phyloP scores from a whole-genome alignment of 768 basidiomycete species.

The Mycena alexandri region DNA sequence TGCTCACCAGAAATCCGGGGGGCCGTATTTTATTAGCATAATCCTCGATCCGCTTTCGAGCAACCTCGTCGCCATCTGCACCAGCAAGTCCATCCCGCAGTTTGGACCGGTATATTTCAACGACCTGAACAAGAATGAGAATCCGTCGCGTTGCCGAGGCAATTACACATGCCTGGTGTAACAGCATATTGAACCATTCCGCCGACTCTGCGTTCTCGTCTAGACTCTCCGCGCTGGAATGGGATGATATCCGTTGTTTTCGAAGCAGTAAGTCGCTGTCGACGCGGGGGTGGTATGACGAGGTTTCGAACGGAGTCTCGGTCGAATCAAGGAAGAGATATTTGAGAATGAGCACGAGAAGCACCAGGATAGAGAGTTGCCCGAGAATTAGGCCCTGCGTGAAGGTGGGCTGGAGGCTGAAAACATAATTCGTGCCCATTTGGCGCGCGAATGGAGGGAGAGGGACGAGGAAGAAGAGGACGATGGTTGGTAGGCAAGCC shows the following conservation, averaged over 20 bases:
- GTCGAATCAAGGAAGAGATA: slow-evolving; percentile 95
- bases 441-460: no score
- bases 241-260: slow-evolving; percentile 48
- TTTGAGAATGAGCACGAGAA: slow-evolving; percentile 86
- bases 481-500: slow-evolving; percentile 40
- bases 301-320: slow-evolving; percentile 64
- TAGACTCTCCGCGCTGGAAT: slow-evolving; percentile 41
- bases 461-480: no score
- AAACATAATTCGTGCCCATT: slow-evolving; percentile 71
- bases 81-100: slow-evolving; percentile 78
- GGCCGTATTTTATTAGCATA: slow-evolving; percentile 87
- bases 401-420: slow-evolving; percentile 89
- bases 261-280: slow-evolving; percentile 61
- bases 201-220: slow-evolving; percentile 71
- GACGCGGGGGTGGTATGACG: slow-evolving; percentile 71
- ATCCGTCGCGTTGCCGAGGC: slow-evolving; percentile 18
- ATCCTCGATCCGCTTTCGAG: slow-evolving; percentile 81
- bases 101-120: slow-evolving; percentile 82
- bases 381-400: slow-evolving; percentile 95
- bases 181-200: slow-evolving; percentile 91
- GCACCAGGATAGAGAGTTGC: slow-evolving; percentile 87
- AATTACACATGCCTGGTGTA: slow-evolving; percentile 74
- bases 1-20: slow-evolving; percentile 72
- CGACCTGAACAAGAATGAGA: slow-evolving; percentile 59
- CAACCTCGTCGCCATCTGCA: slow-evolving; percentile 85